These are phyloP conservation scores for Sarocladium oryzae DNA, from an alignment of 2,329 filamentous ascomycete species.

Conservation along the genomic window DNA sequence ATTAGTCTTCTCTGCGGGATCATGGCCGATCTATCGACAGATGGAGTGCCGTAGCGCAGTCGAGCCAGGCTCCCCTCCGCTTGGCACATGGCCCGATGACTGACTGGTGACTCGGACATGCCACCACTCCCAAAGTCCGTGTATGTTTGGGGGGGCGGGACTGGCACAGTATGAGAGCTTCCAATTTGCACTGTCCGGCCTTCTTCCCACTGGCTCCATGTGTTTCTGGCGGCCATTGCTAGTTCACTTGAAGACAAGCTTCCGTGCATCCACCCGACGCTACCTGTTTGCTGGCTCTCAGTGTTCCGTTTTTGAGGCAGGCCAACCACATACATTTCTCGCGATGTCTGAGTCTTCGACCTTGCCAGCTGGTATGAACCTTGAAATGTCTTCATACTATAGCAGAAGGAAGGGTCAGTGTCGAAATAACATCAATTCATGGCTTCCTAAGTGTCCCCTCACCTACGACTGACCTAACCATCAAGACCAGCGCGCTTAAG, in stretches of 20 bases:
- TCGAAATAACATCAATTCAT: no score
- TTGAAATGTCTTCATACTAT: neutral
- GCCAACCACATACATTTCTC: no score
- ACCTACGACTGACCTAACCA: no score
- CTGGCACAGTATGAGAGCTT: neutral
- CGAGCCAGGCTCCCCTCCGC: neutral
- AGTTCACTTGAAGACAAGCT: neutral
- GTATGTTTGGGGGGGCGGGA: neutral
- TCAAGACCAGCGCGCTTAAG: no score
- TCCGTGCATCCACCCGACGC: neutral
- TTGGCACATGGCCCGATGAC: slow-evolving; percentile 5
- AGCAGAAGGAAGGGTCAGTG: no score
- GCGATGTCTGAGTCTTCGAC: no score
- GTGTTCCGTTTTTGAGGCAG: no score
- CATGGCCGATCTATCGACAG: neutral
- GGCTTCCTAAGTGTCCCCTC: no score
- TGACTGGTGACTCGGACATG: neutral
- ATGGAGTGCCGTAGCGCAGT: neutral
- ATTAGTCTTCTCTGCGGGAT: neutral
- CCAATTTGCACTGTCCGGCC: neutral
- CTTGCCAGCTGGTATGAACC: neutral
- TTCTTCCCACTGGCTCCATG: no score
- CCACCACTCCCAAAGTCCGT: neutral
- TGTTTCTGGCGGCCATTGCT: no score
- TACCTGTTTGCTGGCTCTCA: neutral